A percentile compares a stretch with the other conserved stretches of the same genome.
phyloP scores from a whole-genome alignment of 441 rosid genomes.

The Pelargonium cotyledonis region DNA sequence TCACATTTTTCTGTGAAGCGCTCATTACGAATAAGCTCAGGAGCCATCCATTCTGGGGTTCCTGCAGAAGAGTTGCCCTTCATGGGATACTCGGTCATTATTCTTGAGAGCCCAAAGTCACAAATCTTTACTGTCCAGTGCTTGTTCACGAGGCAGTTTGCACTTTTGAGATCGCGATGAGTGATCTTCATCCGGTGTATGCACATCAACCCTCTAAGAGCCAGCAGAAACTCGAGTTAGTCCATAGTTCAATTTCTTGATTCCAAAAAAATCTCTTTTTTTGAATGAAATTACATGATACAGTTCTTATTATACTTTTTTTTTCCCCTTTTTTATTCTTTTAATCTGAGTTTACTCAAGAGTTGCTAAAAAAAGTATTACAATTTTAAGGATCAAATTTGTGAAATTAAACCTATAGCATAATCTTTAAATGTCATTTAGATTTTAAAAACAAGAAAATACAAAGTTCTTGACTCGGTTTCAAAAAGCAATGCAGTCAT shows the following conservation, averaged over 20 bases:
- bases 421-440: neutral
- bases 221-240: slow-evolving; percentile 9
- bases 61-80: slow-evolving; percentile 85
- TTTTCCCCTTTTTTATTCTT: too few relatives aligned
- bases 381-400: too few relatives aligned
- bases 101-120: slow-evolving; percentile 88
- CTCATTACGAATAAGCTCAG: slow-evolving; percentile 86
- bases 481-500: neutral
- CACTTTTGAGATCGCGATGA: slow-evolving; percentile 90
- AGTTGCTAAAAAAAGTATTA: too few relatives aligned
- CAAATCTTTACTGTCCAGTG: slow-evolving; percentile 84
- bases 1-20: slow-evolving; percentile 91
- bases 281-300: too few relatives aligned
- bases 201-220: slow-evolving; percentile 79
- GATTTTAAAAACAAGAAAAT: neutral
- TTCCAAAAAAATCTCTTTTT: too few relatives aligned
- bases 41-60: slow-evolving; percentile 99
- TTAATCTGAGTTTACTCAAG: too few relatives aligned
- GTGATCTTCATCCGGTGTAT: slow-evolving; percentile 93
- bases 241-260: too few relatives aligned
- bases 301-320: too few relatives aligned
- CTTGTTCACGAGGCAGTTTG: slow-evolving; percentile 83
- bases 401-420: neutral
- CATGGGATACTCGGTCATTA: slow-evolving; percentile 56
- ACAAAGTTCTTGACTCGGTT: neutral